phyloP scores from a whole-genome alignment of 768 basidiomycete species.

The Sarcodon sp. region DNA sequence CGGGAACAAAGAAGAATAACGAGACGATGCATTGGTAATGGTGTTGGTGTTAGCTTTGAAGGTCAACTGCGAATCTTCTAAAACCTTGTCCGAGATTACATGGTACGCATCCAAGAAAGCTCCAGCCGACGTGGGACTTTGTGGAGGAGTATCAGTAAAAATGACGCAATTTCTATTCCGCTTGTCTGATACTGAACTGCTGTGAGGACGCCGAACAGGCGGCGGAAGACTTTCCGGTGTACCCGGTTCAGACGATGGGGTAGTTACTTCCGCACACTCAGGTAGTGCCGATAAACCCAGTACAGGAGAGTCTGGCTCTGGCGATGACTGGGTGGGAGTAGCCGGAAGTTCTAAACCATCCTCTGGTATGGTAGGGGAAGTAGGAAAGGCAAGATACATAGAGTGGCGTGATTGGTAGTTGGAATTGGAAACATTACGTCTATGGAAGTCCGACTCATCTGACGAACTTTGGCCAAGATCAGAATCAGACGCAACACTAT shows the following conservation, averaged over 20 bases:
- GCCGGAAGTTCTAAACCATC: conserved; percentile 2
- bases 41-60: conserved; percentile 1
- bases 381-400: not conserved
- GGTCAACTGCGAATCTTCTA: conserved; percentile 2
- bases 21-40: not conserved
- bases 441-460: not conserved
- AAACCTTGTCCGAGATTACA: conserved; percentile 1
- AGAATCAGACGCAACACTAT: not conserved
- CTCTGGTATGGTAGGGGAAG: not conserved
- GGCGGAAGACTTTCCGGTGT: not conserved
- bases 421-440: not conserved
- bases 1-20: not conserved
- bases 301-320: not conserved
- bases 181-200: conserved; percentile 12
- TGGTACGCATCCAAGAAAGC: conserved; percentile 3
- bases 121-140: conserved; percentile 1
- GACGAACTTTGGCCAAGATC: not conserved
- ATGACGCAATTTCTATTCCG: conserved; percentile 14
- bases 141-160: conserved; percentile 6
- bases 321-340: conserved; percentile 4
- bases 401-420: not conserved
- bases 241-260: conserved; percentile 6
- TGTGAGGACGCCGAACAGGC: conserved; percentile 11
- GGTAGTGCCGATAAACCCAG: conserved; percentile 32
- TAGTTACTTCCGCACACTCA: conserved; percentile 31